Conservation (phyloP, 306 rosid species). For the Geum urbanum region DNA sequence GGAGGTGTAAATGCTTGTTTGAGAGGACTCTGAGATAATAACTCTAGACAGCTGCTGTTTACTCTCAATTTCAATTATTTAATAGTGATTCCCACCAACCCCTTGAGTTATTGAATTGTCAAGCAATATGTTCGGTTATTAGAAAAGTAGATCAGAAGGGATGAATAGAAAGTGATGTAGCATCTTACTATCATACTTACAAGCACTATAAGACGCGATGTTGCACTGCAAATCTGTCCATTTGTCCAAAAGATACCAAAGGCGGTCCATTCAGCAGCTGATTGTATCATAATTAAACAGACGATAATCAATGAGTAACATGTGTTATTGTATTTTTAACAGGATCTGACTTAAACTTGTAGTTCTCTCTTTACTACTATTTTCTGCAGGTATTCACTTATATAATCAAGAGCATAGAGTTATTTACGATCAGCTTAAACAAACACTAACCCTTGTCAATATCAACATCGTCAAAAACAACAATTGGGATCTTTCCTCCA, state of each 20-base stretch:
- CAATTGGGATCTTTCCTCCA: conserved; percentile 91
- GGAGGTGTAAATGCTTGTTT: background rate
- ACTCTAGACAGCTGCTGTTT: background rate
- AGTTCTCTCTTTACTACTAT: conserved; percentile 12
- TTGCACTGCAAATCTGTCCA: conserved; percentile 99
- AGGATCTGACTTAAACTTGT: conserved; percentile 13
- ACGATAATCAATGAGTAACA: conserved; percentile 1
- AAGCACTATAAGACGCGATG: conserved; percentile 89
- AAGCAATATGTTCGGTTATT: background rate
- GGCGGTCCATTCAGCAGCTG: conserved; percentile 93
- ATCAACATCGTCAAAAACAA: conserved; percentile 93
- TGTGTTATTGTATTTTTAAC: background rate
- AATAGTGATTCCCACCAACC: background rate
- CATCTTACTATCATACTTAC: conserved; percentile 41
- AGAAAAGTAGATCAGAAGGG: background rate
- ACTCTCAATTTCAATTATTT: background rate
- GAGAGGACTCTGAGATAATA: background rate
- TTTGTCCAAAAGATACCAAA: conserved; percentile 98
- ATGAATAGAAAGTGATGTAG: conserved; percentile 3
- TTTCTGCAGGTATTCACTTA: conserved; percentile 2
- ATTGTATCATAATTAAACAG: conserved; percentile 30
- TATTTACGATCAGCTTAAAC: conserved; percentile 10
- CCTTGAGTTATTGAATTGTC: conserved; percentile 8
- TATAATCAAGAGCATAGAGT: conserved; percentile 10
- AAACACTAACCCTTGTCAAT: conserved; percentile 84